These are phyloP conservation scores for Xylariaceae sp. DNA, from an alignment of 2,329 filamentous ascomycete genomes.

Conservation along the genomic window DNA sequence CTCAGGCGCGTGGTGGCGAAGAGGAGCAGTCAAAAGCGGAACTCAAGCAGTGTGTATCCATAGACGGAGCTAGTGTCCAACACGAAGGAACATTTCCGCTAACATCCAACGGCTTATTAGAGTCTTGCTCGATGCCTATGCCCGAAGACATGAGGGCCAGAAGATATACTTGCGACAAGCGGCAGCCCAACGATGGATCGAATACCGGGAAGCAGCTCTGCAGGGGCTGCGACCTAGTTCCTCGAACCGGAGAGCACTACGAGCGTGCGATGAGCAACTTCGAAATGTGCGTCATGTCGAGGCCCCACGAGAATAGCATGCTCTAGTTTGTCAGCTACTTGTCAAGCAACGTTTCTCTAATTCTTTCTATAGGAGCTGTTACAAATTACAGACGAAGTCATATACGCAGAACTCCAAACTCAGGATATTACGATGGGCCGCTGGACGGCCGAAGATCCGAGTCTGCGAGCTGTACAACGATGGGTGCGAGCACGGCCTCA, in stretches of 20 bases:
- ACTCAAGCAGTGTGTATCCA: conserved; percentile 54
- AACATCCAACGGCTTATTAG: conserved; percentile 33
- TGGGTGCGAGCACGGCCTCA: conserved; percentile 52
- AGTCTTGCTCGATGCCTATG: conserved; percentile 58
- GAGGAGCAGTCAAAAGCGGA: conserved; percentile 62
- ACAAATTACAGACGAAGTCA: conserved; percentile 55
- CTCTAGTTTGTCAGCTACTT: conserved; percentile 2
- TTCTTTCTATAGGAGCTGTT: conserved; percentile 50
- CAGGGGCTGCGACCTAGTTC: conserved; percentile 49
- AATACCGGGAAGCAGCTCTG: conserved; percentile 52
- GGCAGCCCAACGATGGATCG: conserved; percentile 59
- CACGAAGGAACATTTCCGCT: conserved; percentile 7
- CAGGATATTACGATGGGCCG: conserved; percentile 55
- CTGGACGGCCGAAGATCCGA: conserved; percentile 63
- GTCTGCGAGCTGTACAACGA: conserved; percentile 53
- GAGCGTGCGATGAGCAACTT: conserved; percentile 55
- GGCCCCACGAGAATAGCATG: conserved; percentile 3
- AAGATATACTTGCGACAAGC: conserved; percentile 63
- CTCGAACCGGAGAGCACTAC: conserved; percentile 47
- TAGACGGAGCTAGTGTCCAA: neutral
- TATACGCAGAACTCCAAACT: conserved; percentile 54
- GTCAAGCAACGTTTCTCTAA: neutral
- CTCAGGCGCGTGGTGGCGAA: conserved; percentile 49
- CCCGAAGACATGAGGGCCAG: conserved; percentile 60
- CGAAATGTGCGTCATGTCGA: conserved; percentile 45